Evolutionary conservation across 192 early-diverging fungal species (phyloP).

Genomic region (Backusella luteola): DNA sequence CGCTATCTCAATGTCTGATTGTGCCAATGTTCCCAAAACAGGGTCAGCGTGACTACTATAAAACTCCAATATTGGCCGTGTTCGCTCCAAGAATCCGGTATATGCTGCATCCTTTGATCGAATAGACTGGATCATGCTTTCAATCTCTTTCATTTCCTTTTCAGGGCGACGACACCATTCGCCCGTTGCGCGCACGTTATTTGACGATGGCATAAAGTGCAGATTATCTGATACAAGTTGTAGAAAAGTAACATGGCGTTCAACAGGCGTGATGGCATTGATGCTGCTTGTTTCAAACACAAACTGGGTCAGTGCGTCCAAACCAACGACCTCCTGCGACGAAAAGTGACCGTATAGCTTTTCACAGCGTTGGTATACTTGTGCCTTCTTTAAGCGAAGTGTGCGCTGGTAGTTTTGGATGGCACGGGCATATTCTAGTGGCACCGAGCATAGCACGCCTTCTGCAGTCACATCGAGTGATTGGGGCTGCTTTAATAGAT

Average conservation of each 20-base stretch:
- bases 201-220: conserved; percentile 45
- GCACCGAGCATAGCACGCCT: conserved; percentile 8
- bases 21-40: background rate
- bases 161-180: conserved; percentile 49
- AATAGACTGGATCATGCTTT: conserved; percentile 48
- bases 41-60: conserved; percentile 22
- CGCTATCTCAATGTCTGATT: conserved; percentile 13
- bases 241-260: conserved; percentile 58
- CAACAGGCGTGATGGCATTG: conserved; percentile 18
- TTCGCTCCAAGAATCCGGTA: conserved; percentile 50
- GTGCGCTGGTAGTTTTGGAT: conserved; percentile 36
- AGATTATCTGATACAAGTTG: conserved; percentile 52
- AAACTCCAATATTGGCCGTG: conserved; percentile 34
- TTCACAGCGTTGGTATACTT: conserved; percentile 37
- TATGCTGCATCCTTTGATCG: conserved; percentile 44
- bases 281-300: conserved; percentile 15
- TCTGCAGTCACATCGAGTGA: conserved; percentile 10
- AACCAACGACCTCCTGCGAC: conserved; percentile 14
- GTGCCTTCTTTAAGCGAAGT: conserved; percentile 32
- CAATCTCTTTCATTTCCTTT: conserved; percentile 41
- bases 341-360: conserved; percentile 27
- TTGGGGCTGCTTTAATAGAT: background rate
- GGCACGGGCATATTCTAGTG: conserved; percentile 34
- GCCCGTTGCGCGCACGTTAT: conserved; percentile 45
- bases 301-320: background rate